Percentiles rank a stretch among this genome's conserved stretches.
Conservation (phyloP, 2,329 filamentous ascomycete species). For the Aspergillus intermedius region DNA sequence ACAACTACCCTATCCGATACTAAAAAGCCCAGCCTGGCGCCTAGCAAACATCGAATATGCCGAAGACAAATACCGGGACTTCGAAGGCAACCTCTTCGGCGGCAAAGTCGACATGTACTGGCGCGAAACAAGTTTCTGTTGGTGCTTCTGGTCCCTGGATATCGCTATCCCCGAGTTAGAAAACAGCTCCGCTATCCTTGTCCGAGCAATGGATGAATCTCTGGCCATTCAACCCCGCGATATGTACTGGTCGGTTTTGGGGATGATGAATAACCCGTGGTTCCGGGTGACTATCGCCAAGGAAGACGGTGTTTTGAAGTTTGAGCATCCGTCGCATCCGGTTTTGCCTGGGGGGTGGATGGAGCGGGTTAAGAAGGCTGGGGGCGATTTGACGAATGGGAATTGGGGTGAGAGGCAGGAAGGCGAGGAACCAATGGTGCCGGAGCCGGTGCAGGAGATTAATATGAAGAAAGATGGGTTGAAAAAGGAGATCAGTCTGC, state of each 20-base stretch:
- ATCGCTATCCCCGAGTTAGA: conserved; percentile 58
- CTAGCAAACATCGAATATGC: conserved; percentile 73
- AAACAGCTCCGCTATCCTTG: conserved; percentile 64
- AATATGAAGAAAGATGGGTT: conserved; percentile 68
- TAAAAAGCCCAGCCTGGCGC: conserved; percentile 52
- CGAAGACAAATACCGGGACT: conserved; percentile 73
- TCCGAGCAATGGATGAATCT: conserved; percentile 83
- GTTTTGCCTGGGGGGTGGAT: conserved; percentile 82
- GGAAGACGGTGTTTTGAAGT: conserved; percentile 58
- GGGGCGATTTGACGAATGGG: conserved; percentile 72
- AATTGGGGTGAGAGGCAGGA: conserved; percentile 72
- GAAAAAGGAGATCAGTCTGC: conserved; percentile 57
- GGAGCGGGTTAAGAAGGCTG: conserved; percentile 77
- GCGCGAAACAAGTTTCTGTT: conserved; percentile 78
- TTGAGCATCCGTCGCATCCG: conserved; percentile 85
- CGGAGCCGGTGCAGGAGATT: conserved; percentile 58
- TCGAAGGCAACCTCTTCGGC: conserved; percentile 61
- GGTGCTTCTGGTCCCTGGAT: conserved; percentile 83
- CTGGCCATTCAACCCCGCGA: conserved; percentile 82
- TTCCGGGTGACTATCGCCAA: conserved; percentile 72
- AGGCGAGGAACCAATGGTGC: conserved; percentile 38
- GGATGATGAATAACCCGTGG: conserved; percentile 99
- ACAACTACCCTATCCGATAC: not conserved
- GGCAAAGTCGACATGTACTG: conserved; percentile 73
- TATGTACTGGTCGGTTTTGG: conserved; percentile 92